phyloP scores from a whole-genome alignment of 192 early-diverging fungal genomes.

The Coemansia sp. region DNA sequence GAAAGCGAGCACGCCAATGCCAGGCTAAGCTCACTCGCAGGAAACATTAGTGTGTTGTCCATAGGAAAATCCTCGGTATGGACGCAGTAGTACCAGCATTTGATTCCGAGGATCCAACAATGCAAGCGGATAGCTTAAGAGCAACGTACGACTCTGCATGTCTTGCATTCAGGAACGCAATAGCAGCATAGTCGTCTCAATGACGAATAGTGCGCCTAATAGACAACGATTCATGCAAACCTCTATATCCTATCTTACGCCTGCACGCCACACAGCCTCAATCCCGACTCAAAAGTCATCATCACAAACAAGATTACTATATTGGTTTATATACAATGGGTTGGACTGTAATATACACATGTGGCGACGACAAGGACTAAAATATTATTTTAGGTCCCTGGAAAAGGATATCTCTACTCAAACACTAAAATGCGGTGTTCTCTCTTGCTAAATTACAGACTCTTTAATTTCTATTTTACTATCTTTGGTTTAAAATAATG shows the following conservation, averaged over 20 bases:
- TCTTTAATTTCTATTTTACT: neutral
- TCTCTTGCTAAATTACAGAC: neutral
- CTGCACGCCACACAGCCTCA: neutral
- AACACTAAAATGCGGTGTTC: neutral
- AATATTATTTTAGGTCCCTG: too few relatives aligned
- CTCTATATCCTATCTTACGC: neutral
- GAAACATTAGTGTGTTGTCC: neutral
- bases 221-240: slow-evolving; percentile 43
- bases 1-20: slow-evolving; percentile 30
- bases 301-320: neutral
- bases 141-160: slow-evolving; percentile 56
- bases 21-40: slow-evolving; percentile 29
- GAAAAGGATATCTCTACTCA: too few relatives aligned
- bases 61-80: slow-evolving; percentile 37
- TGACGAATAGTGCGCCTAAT: slow-evolving; percentile 93
- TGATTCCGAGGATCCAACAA: slow-evolving; percentile 16
- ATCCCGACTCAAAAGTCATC: neutral
- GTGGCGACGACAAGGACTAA: neutral
- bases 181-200: slow-evolving; percentile 80
- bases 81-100: slow-evolving; percentile 22
- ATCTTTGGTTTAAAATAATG: neutral
- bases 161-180: slow-evolving; percentile 71
- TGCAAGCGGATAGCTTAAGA: slow-evolving; percentile 69
- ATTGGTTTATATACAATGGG: neutral
- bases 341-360: neutral